phyloP scores from a whole-genome alignment of 768 basidiomycete species.

The Phanerochaete sordida region DNA sequence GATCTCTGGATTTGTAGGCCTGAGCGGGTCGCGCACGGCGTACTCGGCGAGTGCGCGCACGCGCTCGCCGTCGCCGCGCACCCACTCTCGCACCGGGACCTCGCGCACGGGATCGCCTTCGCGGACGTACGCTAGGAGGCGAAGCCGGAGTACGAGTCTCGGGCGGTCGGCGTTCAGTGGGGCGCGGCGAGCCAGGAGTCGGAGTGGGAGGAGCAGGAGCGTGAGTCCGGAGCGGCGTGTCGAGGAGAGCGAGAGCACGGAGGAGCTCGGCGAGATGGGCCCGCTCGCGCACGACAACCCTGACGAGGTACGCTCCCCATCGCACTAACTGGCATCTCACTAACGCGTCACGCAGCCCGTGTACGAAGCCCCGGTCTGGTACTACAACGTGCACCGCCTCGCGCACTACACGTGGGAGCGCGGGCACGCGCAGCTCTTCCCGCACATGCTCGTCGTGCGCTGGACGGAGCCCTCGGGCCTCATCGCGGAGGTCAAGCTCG shows the following conservation, averaged over 20 bases:
- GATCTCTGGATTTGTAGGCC: background rate
- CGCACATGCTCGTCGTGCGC: conserved; percentile 1
- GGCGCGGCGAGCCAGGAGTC: background rate
- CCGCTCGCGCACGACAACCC: background rate
- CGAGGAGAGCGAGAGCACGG: background rate
- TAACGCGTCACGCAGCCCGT: background rate
- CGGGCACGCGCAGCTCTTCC: conserved; percentile 5
- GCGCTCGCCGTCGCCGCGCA: background rate
- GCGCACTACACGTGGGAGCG: conserved; percentile 4
- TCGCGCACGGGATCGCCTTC: background rate
- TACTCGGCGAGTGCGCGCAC: background rate
- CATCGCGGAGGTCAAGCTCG: conserved; percentile 2
- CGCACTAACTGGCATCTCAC: background rate
- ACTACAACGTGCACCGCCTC: conserved; percentile 11
- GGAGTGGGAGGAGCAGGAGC: background rate
- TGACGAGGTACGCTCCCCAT: background rate
- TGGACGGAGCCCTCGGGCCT: conserved; percentile 2
- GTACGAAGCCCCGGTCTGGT: conserved; percentile 7
- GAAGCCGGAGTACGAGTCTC: background rate
- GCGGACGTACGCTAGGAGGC: background rate
- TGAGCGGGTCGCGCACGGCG: background rate
- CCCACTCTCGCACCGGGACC: too few relatives aligned
- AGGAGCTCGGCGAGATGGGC: background rate
- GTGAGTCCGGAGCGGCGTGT: background rate
- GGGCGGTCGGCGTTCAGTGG: background rate